Base-by-base conservation (phyloP, 1,284 basidiomycete genomes). In the Trichosporon asahii region DNA sequence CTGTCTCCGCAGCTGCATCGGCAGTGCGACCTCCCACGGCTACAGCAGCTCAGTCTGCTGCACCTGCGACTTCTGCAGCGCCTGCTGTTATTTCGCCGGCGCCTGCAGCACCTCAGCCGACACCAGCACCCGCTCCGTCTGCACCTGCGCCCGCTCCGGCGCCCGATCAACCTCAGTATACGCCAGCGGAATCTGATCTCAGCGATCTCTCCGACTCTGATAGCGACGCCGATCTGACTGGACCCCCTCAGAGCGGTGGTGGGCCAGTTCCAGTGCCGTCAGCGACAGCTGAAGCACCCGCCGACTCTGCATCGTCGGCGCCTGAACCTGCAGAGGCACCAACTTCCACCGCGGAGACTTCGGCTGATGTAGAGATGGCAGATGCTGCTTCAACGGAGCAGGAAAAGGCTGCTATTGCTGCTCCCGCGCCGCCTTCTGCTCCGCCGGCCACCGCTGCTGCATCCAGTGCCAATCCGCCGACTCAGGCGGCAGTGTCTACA, bases 161-260 rank as follows among this genome's bases (percentile, higher is more conserved):
- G 1, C 11, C 44, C 8, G 46, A 23, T 6, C 49, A 65, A 23
- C 27, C 57, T 2, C 27, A 31, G n/a, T 61, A 61, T 31, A 61
- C 57, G 3, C 65, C 60, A 11, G 49, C 60, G 14, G 66, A 65
- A 1, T 66, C 68, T 6, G 68, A 68, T n/a, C 64, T 68, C 12
- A 65, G 23, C 15, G 68, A 69, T 37, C 70, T 70, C 2, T 67
- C 71, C n/a, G 76, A 76, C 25, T 70, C 69, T 7, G 79, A 78
- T n/a, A 72, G 72, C 14, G 79, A 80, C 40, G 74, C 76, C 0
- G 76, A 77, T 65, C 77, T 78, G 78, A 77, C 64, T 14, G 80
- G 80, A 2, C 77, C 72, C 0, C 72, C 69, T 25, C 79, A 80
- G 72, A 76, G 78, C 8, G 80, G 80, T n/a, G 80, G 80, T 2